Evolutionary conservation across 2,329 filamentous ascomycete genomes (phyloP), one percentile per base, ranked within the genome.

Genomic region (Colletotrichum tamarilloi): DNA sequence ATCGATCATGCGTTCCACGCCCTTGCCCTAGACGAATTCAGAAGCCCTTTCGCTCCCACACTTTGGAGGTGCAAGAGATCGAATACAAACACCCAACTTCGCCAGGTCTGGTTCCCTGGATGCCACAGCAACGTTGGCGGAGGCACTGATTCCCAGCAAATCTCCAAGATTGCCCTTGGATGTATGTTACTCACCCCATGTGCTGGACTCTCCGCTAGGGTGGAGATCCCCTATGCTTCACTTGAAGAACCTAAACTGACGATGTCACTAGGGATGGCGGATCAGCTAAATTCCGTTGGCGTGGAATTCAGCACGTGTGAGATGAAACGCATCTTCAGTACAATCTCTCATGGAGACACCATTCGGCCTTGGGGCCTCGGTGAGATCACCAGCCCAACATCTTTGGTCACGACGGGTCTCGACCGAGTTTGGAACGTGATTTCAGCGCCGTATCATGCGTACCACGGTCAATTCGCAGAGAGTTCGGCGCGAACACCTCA

Each of bases 81-180:
- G 9, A 75, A 77, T 59, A 67, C 35, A 0, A 67, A 56, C 1
- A 76, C 75, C 1, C 64, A 75, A 1, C 77, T 78, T 16, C 72
- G 74, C 1, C 77, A 78, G 53, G 77, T 77, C n/a, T 88, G 87
- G 87, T 92, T 92, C 76, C 87, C 90, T 0, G 90, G 90, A 11
- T 86, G 85, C 64, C 90, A 92, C 77, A 89, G 87, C 19, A 89
- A 91, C 73, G 89, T 91, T 58, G 89, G 89, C 8, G 90, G 89
- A 28, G 90, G 89, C 1, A 90, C 88, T 86, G 56, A 74, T 7
- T 76, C 78, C 8, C 74, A 77, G 52, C 76, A 78, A 56, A 77
- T 78, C 2, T 76, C 77, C 24, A 77, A 72, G 12, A 78, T 78
- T 9, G 66, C 77, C 1, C 65, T 78, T 8, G 76, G 76, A 9